Conservation (phyloP, 2,329 filamentous ascomycete species). For the Mycosphaerella sp. region DNA sequence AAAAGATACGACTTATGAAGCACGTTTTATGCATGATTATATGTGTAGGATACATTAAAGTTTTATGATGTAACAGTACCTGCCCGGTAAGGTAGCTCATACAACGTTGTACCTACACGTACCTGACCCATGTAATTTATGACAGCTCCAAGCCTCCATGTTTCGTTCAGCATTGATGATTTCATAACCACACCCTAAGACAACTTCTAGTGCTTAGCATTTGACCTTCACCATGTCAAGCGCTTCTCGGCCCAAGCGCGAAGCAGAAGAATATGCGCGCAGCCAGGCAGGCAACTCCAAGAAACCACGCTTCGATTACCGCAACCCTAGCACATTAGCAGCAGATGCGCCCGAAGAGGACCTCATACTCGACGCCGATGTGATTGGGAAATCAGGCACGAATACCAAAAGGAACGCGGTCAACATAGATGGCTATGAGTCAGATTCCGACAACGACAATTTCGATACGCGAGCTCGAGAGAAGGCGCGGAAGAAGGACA, state of each 20-base stretch:
- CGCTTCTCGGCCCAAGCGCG: constrained; percentile 71
- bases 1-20: too few relatives aligned
- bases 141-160: background rate
- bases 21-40: too few relatives aligned
- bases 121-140: background rate
- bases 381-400: constrained; percentile 68
- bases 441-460: constrained; percentile 84
- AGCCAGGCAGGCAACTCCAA: constrained; percentile 67
- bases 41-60: too few relatives aligned
- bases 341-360: constrained; percentile 66
- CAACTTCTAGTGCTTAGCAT: background rate
- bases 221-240: background rate
- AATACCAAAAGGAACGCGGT: constrained; percentile 86
- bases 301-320: constrained; percentile 85
- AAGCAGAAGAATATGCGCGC: constrained; percentile 72
- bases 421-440: constrained; percentile 95
- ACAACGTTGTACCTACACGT: background rate
- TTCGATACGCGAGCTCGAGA: constrained; percentile 62
- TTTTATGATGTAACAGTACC: background rate
- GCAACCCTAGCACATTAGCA: constrained; percentile 87
- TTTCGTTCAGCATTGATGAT: background rate
- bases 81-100: background rate
- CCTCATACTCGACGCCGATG: constrained; percentile 78
- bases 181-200: background rate
- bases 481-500: constrained; percentile 33